A percentile compares a stretch with the other conserved stretches of the same genome.
These are phyloP conservation scores for Fusarium sp. DNA, from an alignment of 2,329 filamentous ascomycete species.

Conservation along the genomic window DNA sequence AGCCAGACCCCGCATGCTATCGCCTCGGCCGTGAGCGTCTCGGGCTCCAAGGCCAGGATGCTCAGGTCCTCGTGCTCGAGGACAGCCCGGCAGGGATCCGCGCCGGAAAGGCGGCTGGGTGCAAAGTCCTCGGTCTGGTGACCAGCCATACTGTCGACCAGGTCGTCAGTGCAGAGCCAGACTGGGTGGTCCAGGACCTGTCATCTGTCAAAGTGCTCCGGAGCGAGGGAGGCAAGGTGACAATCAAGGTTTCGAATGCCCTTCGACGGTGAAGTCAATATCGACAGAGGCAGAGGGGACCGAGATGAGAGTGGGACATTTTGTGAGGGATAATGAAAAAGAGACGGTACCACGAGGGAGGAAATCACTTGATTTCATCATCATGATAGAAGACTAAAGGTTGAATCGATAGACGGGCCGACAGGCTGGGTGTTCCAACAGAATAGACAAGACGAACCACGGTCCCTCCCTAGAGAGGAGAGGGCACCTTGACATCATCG, in stretches of 20 bases:
- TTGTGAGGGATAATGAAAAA: constrained; percentile 8
- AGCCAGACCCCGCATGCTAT: constrained; percentile 85
- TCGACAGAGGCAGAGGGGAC: constrained; percentile 20
- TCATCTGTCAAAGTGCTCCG: constrained; percentile 78
- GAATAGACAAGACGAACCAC: constrained; percentile 30
- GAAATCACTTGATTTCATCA: constrained; percentile 39
- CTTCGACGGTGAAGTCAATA: constrained; percentile 55
- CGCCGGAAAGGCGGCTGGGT: constrained; percentile 89
- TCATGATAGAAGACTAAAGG: constrained; percentile 21
- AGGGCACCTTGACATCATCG: constrained; percentile 37
- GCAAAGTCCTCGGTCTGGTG: constrained; percentile 85
- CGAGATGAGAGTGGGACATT: constrained; percentile 23
- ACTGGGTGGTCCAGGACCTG: constrained; percentile 89
- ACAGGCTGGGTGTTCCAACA: constrained; percentile 12
- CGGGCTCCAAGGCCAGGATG: constrained; percentile 63
- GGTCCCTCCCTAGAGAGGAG: constrained; percentile 16
- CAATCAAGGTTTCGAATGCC: constrained; percentile 78
- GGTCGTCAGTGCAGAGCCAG: constrained; percentile 82
- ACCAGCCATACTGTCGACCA: constrained; percentile 86
- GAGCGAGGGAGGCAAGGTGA: constrained; percentile 70
- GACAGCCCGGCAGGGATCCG: constrained; percentile 90
- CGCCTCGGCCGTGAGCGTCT: constrained; percentile 76
- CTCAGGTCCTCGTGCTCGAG: constrained; percentile 82
- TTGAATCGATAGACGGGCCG: constrained; percentile 27
- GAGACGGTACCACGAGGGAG: constrained; percentile 23